Evolutionary conservation across 371 early-diverging fungal genomes (phyloP), one percentile per base, ranked within the genome.

Genomic region (Rozella allomycis): DNA sequence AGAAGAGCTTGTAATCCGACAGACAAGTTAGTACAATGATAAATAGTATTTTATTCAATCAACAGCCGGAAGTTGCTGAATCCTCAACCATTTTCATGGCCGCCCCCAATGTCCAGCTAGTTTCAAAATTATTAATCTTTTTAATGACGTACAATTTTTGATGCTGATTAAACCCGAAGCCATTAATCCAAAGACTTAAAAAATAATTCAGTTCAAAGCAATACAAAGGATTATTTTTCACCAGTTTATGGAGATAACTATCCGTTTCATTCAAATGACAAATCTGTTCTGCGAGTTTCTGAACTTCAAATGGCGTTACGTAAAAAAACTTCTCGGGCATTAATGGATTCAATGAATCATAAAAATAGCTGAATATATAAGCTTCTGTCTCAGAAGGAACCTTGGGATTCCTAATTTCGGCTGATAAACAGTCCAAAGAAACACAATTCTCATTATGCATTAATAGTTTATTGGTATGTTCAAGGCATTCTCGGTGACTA

Each of bases 101-200:
- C 6, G 31, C 31, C 11, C 33, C 33, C 17, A 33, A 14, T 13
- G 22, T 8, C 33, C 33, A 33, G 5, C 33, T 23, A 17, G 23
- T 23, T 16, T 33, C 33, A 10, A 33, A 23, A 11, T 10, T 17
- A 8, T 33, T 23, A 11, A 33, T 22, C n/a, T 23, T 19, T 16
- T 33, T 33, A 4, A 11, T 14, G 4, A 33, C 17, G 10, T 17
- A 3, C 20, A 33, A 19, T 17, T 33, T 20, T 23, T 20, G 8
- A 13, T 23, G 8, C 3, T 7, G 23, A 33, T 22, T 10, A 4
- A 22, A 22, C 3, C 33, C 33, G 17, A 11, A 19, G 4, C 20
- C 22, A 4, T 21, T 23, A 13, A 13, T 4, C 20, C 20, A 23
- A 7, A 33, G 7, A 5, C 23, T 13, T 11, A 22, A 6, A 13